Evolutionary conservation across 495 filamentous ascomycete genomes (phyloP), one percentile per base, ranked within the genome.

Genomic region (Chaetomidium leptoderma): DNA sequence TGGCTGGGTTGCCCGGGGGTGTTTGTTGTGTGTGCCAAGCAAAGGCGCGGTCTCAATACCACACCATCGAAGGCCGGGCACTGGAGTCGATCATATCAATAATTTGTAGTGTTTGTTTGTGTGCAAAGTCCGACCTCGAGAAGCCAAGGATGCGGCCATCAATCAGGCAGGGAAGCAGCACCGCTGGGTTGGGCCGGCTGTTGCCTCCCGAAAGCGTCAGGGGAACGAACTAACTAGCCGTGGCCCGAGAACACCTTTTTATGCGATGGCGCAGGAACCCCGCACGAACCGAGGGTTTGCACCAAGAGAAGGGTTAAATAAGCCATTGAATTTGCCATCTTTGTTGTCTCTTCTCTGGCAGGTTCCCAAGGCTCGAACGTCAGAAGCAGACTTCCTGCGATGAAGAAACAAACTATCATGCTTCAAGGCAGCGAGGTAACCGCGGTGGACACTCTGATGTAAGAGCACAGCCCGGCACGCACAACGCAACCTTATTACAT

Each of bases 401-500:
- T 23, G 43, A 11, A 45, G n/a, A 4, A 14, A 37, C 11, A 14
- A 44, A 14, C 11, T n/a, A 26, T 45, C 9, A 29, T 14, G 23
- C n/a, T 6, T 10, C 19, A 29, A 27, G 19, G 5, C 5, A 11
- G 10, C 6, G 21, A 27, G 14, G 19, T 16, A 45, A 44, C 40
- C 11, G 21, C n/a, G 9, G 23, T 45, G 43, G 43, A 45, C 23
- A 45, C 43, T 23, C 2, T 24, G 9, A 7, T 44, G 10, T 3
- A 48, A 48, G 26, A 43, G 17, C 51, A 29, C 24, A 24, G 43
- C n/a, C n/a, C n/a, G n/a, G n/a, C n/a, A n/a, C n/a, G n/a, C n/a
- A 45, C 43, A 45, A 19, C 19, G 45, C 51, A 54, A 43, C 51
- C 51, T 43, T 52, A 48, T 43, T 23, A 37, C 11, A 43, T 54